phyloP scores from a whole-genome alignment of 176 grass and related monocot species.

The Poa pratensis region DNA sequence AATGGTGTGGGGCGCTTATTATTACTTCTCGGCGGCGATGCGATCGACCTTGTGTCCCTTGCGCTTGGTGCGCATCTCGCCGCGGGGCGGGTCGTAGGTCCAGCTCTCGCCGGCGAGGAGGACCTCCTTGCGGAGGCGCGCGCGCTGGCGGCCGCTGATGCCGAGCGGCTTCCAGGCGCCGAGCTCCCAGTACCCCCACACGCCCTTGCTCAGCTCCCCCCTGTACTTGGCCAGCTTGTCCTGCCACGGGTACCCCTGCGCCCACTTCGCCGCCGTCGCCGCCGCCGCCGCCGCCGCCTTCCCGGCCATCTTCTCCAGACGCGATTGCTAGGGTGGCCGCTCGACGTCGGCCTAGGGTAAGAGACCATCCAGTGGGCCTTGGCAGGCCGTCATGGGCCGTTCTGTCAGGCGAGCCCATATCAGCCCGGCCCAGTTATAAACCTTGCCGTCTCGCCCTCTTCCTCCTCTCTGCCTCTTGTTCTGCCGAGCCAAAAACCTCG shows the following conservation, averaged over 20 bases:
- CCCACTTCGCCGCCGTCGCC: constrained; percentile 45
- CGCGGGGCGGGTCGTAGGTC: constrained; percentile 51
- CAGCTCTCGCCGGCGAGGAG: constrained; percentile 73
- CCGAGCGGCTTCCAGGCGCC: constrained; percentile 91
- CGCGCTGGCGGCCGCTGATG: constrained; percentile 76
- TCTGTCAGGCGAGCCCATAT: background rate
- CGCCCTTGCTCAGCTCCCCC: constrained; percentile 63
- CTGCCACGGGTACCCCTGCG: constrained; percentile 61
- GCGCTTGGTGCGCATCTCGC: constrained; percentile 68
- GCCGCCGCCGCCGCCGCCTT: constrained; percentile 51
- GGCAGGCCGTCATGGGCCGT: background rate
- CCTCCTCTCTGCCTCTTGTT: background rate
- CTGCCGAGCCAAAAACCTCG: constrained; percentile 5
- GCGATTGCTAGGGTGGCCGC: background rate
- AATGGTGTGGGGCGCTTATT: constrained; percentile 8
- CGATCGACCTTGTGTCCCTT: constrained; percentile 64
- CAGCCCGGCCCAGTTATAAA: constrained; percentile 16
- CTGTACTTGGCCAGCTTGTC: constrained; percentile 75
- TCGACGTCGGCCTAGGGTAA: constrained; percentile 5
- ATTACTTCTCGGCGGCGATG: constrained; percentile 59
- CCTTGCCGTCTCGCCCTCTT: background rate
- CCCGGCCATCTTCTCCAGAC: constrained; percentile 43
- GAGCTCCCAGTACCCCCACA: constrained; percentile 95
- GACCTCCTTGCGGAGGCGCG: constrained; percentile 86
- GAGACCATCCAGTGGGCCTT: background rate